phyloP scores from a whole-genome alignment of 2,329 filamentous ascomycete genomes.

The Fusarium agapanthi region DNA sequence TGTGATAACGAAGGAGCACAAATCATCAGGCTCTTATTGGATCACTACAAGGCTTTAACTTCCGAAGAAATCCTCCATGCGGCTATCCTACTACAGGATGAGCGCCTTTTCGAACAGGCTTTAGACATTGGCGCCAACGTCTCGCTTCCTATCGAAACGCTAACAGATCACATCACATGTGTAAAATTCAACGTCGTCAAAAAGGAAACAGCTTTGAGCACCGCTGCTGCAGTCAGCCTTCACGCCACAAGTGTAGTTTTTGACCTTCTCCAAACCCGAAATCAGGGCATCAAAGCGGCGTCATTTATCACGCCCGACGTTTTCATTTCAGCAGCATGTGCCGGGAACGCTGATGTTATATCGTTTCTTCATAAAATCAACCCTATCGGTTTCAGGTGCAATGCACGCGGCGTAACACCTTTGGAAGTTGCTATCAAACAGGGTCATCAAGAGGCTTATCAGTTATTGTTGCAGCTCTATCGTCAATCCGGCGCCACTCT shows the following conservation, averaged over 20 bases:
- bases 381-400: accelerated
- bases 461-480: not conserved
- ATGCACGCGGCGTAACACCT: not conserved
- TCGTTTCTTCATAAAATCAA: accelerated
- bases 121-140: accelerated
- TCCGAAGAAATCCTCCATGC: not conserved
- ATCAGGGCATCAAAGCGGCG: accelerated
- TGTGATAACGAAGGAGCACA: accelerated
- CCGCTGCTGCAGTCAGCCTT: not conserved
- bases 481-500: not conserved
- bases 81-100: not conserved
- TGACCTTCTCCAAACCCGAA: accelerated
- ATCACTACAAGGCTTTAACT: accelerated
- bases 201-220: accelerated
- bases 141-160: not conserved
- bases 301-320: not conserved
- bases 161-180: accelerated
- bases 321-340: not conserved
- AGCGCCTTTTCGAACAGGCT: accelerated
- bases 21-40: accelerated
- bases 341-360: not conserved
- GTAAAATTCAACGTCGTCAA: accelerated
- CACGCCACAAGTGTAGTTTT: accelerated
- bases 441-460: accelerated
- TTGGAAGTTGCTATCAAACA: not conserved